phyloP scores from a whole-genome alignment of 2,329 filamentous ascomycete species.

The Cercospora canescens region DNA sequence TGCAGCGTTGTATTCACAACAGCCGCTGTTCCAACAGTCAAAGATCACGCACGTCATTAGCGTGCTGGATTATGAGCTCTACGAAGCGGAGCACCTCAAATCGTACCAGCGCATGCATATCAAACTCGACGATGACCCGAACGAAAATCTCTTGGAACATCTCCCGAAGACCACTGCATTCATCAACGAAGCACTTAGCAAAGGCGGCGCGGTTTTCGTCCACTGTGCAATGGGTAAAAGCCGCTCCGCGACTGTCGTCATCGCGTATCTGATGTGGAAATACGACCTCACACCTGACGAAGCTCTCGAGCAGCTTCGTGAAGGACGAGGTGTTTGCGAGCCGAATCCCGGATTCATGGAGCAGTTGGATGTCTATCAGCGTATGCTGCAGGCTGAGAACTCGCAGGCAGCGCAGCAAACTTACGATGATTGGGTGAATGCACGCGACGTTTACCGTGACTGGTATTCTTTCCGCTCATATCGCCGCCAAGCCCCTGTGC shows the following conservation, averaged over 20 bases:
- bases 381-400: slow-evolving; percentile 58
- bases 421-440: slow-evolving; percentile 38
- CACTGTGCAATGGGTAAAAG: slow-evolving; percentile 94
- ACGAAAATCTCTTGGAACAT: slow-evolving; percentile 79
- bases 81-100: slow-evolving; percentile 59
- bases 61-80: slow-evolving; percentile 52
- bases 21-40: slow-evolving; percentile 65
- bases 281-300: slow-evolving; percentile 54
- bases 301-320: slow-evolving; percentile 68
- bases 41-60: slow-evolving; percentile 80
- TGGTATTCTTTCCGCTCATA: slow-evolving; percentile 35
- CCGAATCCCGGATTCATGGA: slow-evolving; percentile 89
- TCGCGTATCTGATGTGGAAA: slow-evolving; percentile 76
- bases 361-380: slow-evolving; percentile 81
- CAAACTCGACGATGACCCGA: slow-evolving; percentile 84
- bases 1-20: slow-evolving; percentile 38
- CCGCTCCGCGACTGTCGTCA: slow-evolving; percentile 77
- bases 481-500: slow-evolving; percentile 18
- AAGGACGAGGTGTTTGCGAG: slow-evolving; percentile 75
- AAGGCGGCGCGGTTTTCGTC: slow-evolving; percentile 62
- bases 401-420: slow-evolving; percentile 28
- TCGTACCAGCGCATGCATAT: slow-evolving; percentile 66
- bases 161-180: slow-evolving; percentile 71
- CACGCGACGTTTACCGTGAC: slow-evolving; percentile 38
- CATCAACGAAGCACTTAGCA: slow-evolving; percentile 71